Conservation (phyloP, 192 early-diverging fungal genomes). For the Pecoramyces ruminantium region DNA sequence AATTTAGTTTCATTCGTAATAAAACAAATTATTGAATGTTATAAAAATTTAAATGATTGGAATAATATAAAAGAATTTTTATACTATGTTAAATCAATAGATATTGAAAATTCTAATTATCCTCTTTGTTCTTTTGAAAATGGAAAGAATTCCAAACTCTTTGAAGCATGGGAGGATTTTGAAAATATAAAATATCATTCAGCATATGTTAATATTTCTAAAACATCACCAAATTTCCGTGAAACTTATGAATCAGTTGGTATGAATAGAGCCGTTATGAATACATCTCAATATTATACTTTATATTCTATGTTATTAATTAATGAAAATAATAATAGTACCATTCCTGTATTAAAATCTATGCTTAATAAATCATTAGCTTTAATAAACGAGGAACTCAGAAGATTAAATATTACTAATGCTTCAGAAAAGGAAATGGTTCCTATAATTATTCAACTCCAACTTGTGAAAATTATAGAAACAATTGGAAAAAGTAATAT, state of each 20-base stretch:
- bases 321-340: neutral
- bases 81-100: neutral
- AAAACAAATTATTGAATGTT: neutral
- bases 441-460: neutral
- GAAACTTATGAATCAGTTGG: neutral
- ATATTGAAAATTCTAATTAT: neutral
- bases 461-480: neutral
- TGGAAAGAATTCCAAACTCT: neutral
- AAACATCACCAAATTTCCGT: neutral
- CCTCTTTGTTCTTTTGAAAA: neutral
- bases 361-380: neutral
- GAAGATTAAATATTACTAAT: neutral
- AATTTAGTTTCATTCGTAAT: neutral
- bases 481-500: neutral
- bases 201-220: neutral
- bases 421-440: neutral
- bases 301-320: neutral
- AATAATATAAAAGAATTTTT: neutral
- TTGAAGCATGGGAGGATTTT: neutral
- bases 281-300: neutral
- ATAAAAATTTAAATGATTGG: neutral
- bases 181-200: neutral
- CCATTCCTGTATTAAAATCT: neutral
- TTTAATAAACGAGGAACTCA: neutral
- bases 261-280: neutral